phyloP scores from a whole-genome alignment of 2,329 filamentous ascomycete species.

The Chrysoporthe puriensis region DNA sequence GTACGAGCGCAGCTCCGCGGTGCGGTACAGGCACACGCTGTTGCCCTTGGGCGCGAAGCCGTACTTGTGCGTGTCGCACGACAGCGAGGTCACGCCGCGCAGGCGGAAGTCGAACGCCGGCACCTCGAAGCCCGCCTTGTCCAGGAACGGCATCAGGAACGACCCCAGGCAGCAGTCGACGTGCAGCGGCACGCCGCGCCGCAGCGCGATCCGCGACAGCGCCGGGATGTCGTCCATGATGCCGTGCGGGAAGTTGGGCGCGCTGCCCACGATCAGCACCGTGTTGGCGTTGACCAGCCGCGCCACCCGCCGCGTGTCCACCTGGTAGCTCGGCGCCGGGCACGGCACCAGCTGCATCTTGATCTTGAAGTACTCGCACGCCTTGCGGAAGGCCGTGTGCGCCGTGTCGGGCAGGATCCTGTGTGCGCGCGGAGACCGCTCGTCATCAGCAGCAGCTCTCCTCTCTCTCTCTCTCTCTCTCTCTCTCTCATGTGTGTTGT shows the following conservation, averaged over 20 bases:
- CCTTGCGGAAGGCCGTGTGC: constrained; percentile 96
- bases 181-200: constrained; percentile 83
- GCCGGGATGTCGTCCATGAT: constrained; percentile 93
- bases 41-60: constrained; percentile 98
- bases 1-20: constrained; percentile 74
- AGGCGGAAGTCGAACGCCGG: constrained; percentile 91
- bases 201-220: constrained; percentile 80
- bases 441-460: no score
- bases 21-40: constrained; percentile 89
- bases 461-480: no score
- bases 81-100: constrained; percentile 92
- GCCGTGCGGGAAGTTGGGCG: constrained; percentile 97
- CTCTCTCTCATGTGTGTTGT: no score
- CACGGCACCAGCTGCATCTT: constrained; percentile 88
- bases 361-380: constrained; percentile 94
- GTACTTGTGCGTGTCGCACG: constrained; percentile 98
- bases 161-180: constrained; percentile 98
- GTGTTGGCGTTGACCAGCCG: constrained; percentile 95
- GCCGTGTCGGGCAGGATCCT: constrained; percentile 94
- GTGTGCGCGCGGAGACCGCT: neutral
- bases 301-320: constrained; percentile 75
- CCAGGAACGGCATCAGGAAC: constrained; percentile 90
- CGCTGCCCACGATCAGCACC: constrained; percentile 87
- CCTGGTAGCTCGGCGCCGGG: constrained; percentile 83
- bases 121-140: constrained; percentile 89